Percentiles rank a stretch among this genome's conserved stretches.
Conservation (phyloP, 306 rosid genomes). For the Heteromeles arbutifolia region DNA sequence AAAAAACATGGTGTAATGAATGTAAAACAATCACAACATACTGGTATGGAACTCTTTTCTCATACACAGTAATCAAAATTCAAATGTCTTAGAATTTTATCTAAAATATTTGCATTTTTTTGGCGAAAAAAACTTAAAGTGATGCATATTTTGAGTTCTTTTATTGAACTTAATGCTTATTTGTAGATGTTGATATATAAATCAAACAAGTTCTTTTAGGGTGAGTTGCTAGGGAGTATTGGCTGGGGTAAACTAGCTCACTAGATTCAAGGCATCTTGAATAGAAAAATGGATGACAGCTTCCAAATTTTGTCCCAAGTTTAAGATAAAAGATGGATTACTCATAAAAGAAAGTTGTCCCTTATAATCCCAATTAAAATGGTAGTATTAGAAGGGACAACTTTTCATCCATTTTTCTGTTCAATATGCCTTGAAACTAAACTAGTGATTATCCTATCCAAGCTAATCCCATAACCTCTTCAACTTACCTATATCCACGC, state of each 20-base stretch:
- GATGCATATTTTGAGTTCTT: not conserved
- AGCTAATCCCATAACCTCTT: not conserved
- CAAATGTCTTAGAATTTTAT: not conserved
- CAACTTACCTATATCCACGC: not conserved
- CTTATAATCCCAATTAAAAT: not conserved
- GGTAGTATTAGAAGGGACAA: not conserved
- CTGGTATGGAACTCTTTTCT: not conserved
- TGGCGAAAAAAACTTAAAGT: not conserved
- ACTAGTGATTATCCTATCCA: not conserved
- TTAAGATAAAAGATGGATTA: not conserved
- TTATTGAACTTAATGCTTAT: not conserved
- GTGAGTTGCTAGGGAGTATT: not conserved
- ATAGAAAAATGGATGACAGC: not conserved
- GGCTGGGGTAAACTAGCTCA: not conserved
- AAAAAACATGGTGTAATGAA: not conserved
- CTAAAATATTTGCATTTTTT: not conserved
- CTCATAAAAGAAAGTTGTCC: not conserved
- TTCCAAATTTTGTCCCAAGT: not conserved
- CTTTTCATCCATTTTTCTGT: not conserved
- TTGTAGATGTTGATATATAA: not conserved
- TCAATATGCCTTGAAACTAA: not conserved
- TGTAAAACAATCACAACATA: not conserved
- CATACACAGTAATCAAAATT: not conserved
- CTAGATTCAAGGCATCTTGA: not conserved
- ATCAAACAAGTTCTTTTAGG: not conserved